Conservation (phyloP, 1,139 yeast genomes). For the Blastobotrys niveus region DNA sequence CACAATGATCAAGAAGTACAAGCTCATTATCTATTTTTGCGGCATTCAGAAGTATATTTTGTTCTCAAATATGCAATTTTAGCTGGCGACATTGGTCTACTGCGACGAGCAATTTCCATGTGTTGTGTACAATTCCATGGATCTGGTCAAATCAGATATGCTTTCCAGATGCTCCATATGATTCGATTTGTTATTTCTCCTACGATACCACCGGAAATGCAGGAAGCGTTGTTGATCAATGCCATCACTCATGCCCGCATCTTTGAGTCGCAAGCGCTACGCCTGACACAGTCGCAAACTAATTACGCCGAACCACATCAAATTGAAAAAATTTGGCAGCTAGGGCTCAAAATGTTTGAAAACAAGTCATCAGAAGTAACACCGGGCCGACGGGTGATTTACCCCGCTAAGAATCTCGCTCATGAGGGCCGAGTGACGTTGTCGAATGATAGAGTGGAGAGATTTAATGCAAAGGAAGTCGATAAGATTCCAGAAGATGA, state of each 20-base stretch:
- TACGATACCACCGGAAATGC: constrained; percentile 8
- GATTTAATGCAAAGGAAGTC: constrained; percentile 10
- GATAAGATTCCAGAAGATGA: constrained; percentile 6
- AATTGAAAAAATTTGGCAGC: constrained; percentile 6
- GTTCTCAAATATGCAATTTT: constrained; percentile 12
- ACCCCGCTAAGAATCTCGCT: constrained; percentile 13
- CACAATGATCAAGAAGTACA: constrained; percentile 13
- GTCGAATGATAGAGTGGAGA: constrained; percentile 6
- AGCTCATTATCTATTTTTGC: constrained; percentile 13
- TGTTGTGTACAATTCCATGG: constrained; percentile 12
- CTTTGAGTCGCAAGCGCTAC: constrained; percentile 11
- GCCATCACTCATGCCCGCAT: constrained; percentile 9
- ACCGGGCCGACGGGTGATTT: constrained; percentile 9
- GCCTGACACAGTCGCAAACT: background rate
- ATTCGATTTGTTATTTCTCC: constrained; percentile 9
- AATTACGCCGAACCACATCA: constrained; percentile 2
- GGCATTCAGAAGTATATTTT: constrained; percentile 12
- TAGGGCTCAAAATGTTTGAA: constrained; percentile 5
- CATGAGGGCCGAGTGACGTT: constrained; percentile 13
- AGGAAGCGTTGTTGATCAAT: constrained; percentile 9
- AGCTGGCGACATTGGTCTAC: constrained; percentile 11
- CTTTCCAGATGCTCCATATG: constrained; percentile 11
- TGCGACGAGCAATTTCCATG: constrained; percentile 10
- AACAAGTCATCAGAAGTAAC: constrained; percentile 1
- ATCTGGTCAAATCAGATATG: constrained; percentile 12